These are phyloP conservation scores for Botryotinia convoluta DNA, from an alignment of 2,329 filamentous ascomycete species.

Conservation along the genomic window DNA sequence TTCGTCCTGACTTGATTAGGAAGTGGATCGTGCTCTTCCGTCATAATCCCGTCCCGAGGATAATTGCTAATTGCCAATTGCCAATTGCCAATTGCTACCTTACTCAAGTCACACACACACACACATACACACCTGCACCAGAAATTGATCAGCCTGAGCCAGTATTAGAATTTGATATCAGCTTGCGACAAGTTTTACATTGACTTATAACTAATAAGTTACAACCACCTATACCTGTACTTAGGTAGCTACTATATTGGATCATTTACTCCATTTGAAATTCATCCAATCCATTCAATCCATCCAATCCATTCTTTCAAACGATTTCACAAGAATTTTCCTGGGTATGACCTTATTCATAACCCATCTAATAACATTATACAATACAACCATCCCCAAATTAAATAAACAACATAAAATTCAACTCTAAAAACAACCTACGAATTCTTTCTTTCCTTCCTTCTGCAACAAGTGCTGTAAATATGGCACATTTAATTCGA, in stretches of 20 bases:
- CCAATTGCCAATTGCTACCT: background rate
- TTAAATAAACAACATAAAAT: conserved; percentile 17
- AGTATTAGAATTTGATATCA: background rate
- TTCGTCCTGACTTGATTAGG: background rate
- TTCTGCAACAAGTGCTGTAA: conserved; percentile 29
- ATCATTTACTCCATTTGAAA: background rate
- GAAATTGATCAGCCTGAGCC: background rate
- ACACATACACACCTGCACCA: background rate
- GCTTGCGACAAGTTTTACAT: background rate
- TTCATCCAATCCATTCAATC: background rate
- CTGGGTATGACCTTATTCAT: background rate
- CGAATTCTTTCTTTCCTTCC: conserved; percentile 36
- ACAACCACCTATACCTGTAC: background rate
- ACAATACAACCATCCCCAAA: background rate
- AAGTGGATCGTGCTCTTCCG: conserved; percentile 2
- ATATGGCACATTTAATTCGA: conserved; percentile 18
- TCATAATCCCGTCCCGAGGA: background rate
- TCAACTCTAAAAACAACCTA: conserved; percentile 22
- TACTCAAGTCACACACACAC: background rate
- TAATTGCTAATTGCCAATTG: background rate
- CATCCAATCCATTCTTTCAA: background rate
- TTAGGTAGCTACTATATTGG: background rate
- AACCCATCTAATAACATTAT: background rate
- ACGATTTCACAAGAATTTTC: background rate
- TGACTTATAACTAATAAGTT: background rate